Evolutionary conservation across 345 rosid species (phyloP).

Genomic region (Melaleuca quinquenervia): DNA sequence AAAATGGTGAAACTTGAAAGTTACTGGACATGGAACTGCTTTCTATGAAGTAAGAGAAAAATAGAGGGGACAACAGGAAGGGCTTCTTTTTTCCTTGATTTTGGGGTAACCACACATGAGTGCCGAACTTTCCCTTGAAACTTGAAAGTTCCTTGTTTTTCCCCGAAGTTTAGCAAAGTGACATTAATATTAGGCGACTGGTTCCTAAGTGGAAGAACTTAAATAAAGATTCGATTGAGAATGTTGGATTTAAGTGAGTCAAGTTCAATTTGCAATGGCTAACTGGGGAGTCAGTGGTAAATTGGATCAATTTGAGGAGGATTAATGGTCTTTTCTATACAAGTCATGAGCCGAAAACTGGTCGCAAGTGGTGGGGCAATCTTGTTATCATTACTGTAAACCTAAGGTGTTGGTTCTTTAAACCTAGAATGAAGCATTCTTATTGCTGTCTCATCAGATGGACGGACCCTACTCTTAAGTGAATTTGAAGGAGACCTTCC

Average conservation of each 20-base stretch:
- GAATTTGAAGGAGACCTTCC: constrained; percentile 69
- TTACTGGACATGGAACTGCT: not conserved
- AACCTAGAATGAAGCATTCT: fast-evolving
- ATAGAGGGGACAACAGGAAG: not conserved
- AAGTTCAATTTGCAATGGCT: not conserved
- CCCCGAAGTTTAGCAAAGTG: not conserved
- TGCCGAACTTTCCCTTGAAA: not conserved
- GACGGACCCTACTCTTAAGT: constrained; percentile 42
- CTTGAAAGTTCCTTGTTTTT: not conserved
- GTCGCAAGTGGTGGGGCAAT: not conserved
- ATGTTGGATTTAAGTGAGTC: not conserved
- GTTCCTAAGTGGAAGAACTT: not conserved
- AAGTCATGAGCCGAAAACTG: not conserved
- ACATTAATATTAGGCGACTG: not conserved
- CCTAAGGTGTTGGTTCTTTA: not conserved
- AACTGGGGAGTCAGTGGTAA: not conserved
- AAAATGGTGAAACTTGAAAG: not conserved
- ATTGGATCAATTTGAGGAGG: not conserved
- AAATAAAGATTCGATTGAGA: not conserved
- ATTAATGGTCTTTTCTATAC: not conserved
- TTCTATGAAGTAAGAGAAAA: not conserved
- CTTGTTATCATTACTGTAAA: not conserved
- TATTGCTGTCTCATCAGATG: constrained; percentile 26
- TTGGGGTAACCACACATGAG: not conserved
- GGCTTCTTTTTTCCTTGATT: not conserved